Percentiles rank a stretch among this genome's conserved stretches.
phyloP scores from a whole-genome alignment of 805 yeast species.

The Pichia phayaonensis region DNA sequence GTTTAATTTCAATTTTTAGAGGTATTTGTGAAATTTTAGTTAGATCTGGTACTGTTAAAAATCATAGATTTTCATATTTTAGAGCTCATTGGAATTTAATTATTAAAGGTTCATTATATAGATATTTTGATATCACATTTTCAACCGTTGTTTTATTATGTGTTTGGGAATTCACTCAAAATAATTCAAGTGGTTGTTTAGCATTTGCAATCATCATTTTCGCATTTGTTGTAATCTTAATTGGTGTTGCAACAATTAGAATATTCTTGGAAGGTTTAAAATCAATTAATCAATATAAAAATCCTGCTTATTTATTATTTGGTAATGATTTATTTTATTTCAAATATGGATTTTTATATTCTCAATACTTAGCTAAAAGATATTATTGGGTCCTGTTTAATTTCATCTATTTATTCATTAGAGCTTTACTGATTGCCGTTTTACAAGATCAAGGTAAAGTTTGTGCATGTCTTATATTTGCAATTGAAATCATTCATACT shows the following conservation, averaged over 20 bases:
- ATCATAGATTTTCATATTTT: conserved; percentile 64
- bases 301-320: conserved; percentile 85
- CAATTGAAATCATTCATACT: conserved; percentile 66
- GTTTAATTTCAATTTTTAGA: conserved; percentile 54
- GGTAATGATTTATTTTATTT: conserved; percentile 78
- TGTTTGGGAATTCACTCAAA: conserved; percentile 81
- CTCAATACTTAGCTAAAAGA: conserved; percentile 80
- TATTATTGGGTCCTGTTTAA: conserved; percentile 74
- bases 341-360: conserved; percentile 87
- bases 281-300: conserved; percentile 66
- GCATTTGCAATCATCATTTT: conserved; percentile 73
- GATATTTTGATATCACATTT: conserved; percentile 76
- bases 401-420: conserved; percentile 57
- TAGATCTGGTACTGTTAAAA: conserved; percentile 49
- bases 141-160: conserved; percentile 80
- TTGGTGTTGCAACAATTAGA: conserved; percentile 65
- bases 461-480: conserved; percentile 72
- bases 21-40: conserved; percentile 58
- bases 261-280: conserved; percentile 69
- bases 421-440: conserved; percentile 81
- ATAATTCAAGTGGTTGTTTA: conserved; percentile 77
- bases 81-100: conserved; percentile 78
- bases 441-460: conserved; percentile 74
- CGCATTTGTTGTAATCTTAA: conserved; percentile 45
- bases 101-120: conserved; percentile 81